phyloP scores from a whole-genome alignment of 352 stramenopile genomes.

The Globisporangium emineosum region DNA sequence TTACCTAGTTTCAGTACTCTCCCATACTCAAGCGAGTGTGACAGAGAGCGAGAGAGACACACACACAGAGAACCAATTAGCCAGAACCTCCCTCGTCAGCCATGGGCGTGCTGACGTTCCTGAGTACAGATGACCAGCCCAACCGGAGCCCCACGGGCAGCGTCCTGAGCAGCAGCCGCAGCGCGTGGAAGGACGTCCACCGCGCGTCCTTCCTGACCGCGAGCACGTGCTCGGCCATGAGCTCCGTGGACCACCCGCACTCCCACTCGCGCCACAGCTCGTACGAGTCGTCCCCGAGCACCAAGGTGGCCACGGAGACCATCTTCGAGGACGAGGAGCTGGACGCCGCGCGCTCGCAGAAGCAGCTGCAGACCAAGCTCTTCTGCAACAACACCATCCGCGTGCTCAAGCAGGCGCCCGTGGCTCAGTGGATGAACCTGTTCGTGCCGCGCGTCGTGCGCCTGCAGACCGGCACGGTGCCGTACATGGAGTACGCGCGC shows the following conservation, averaged over 20 bases:
- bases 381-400: constrained; percentile 43
- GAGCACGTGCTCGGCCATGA: constrained; percentile 44
- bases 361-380: constrained; percentile 49
- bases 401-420: constrained; percentile 62
- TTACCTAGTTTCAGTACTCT: background rate
- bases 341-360: constrained; percentile 25
- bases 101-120: constrained; percentile 12
- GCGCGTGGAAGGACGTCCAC: constrained; percentile 21
- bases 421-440: constrained; percentile 77
- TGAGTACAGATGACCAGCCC: background rate
- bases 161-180: background rate
- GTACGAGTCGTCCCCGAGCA: constrained; percentile 7
- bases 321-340: constrained; percentile 35
- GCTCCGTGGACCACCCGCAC: constrained; percentile 10
- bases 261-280: constrained; percentile 15
- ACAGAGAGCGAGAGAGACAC: background rate
- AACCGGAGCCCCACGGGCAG: constrained; percentile 6
- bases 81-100: no score
- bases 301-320: constrained; percentile 22
- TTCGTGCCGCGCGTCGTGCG: constrained; percentile 62
- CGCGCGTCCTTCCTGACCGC: constrained; percentile 46
- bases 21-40: background rate
- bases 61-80: background rate
- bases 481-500: constrained; percentile 66
- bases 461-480: constrained; percentile 54